Evolutionary conservation across 352 stramenopile genomes (phyloP).

Genomic region (Pythium monospermum): DNA sequence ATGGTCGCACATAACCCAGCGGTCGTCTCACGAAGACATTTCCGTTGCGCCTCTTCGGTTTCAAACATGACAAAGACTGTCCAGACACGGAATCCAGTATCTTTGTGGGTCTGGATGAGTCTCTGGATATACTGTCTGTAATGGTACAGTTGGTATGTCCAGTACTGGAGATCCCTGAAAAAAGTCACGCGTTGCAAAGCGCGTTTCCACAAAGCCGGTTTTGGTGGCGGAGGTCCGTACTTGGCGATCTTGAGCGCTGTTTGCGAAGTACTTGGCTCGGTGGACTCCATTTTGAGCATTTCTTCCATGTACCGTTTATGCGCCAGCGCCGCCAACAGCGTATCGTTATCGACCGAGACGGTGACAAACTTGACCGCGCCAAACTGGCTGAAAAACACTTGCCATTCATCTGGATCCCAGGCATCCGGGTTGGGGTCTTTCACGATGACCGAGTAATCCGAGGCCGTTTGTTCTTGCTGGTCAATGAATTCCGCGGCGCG

Average conservation of each 20-base stretch:
- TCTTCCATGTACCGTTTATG: conserved; percentile 65
- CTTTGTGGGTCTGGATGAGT: conserved; percentile 27
- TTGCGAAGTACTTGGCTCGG: conserved; percentile 25
- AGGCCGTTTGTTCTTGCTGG: conserved; percentile 52
- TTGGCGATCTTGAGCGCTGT: conserved; percentile 36
- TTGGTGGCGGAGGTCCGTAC: conserved; percentile 19
- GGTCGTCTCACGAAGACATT: conserved; percentile 42
- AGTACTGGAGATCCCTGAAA: conserved; percentile 55
- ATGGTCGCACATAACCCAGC: conserved; percentile 45
- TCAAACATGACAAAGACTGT: conserved; percentile 80
- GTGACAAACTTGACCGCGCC: conserved; percentile 68
- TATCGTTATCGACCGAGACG: conserved; percentile 54
- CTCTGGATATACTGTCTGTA: conserved; percentile 34
- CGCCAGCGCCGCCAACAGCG: conserved; percentile 47
- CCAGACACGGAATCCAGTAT: conserved; percentile 44
- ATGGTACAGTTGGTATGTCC: conserved; percentile 42
- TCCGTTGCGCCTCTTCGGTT: conserved; percentile 52
- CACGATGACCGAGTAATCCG: conserved; percentile 70
- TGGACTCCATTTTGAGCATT: conserved; percentile 63
- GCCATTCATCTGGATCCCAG: conserved; percentile 63
- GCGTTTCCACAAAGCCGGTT: conserved; percentile 19
- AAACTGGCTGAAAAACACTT: conserved; percentile 63
- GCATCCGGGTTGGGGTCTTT: conserved; percentile 67
- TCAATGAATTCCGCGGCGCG: conserved; percentile 42
- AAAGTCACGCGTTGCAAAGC: conserved; percentile 38